Base-by-base conservation (phyloP, 352 stramenopile species). In the Phytophthora hybrid region DNA sequence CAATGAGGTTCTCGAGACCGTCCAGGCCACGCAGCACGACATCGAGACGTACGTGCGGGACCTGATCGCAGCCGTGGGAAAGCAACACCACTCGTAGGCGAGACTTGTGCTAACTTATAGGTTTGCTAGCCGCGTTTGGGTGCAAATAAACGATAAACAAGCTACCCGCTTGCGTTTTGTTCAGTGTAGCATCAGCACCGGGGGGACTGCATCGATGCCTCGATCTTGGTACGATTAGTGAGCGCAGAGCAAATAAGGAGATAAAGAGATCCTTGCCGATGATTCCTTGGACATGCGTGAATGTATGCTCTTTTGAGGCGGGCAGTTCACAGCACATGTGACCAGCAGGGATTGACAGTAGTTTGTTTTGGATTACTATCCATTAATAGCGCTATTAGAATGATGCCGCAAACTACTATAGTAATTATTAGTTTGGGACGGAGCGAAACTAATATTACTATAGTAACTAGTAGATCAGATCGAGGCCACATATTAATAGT, bases 1-100 rank as follows among this genome's bases (percentile, higher is more conserved):
- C 81, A 83, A 94, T 46, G 96, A 99, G 85, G 96, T 99, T 10
- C 83, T 99, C 18, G 92, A 98, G 51, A 93, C 95, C 3, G 95
- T 87, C 9, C 72, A 91, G 58, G 76, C 86, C 29, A 91, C 86
- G n/a, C 84, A 96, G 59, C 65, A 77, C 71, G 73, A 83, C 70
- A 79, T 83, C 47, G 71, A 81, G 61, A 77, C 58, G 69, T 83
- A 76, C 63, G 74, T 84, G 67, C 73, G 77, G 47, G 71, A 80
- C 67, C 69, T 84, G 44, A 84, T 84, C 37, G 56, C 60, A 37
- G 66, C 61, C 34, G 58, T 79, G 18, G 74, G 74, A 23, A 61
- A 63, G 31, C 74, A 79, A n/a, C 71, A 79, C 21, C 16, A 39
- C 14, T 59, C 52, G 23, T 79, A 71, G 54, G 16, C 23, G 3